These are phyloP conservation scores for Meyerozyma carpophila DNA, from an alignment of 1,139 yeast species.

Conservation along the genomic window DNA sequence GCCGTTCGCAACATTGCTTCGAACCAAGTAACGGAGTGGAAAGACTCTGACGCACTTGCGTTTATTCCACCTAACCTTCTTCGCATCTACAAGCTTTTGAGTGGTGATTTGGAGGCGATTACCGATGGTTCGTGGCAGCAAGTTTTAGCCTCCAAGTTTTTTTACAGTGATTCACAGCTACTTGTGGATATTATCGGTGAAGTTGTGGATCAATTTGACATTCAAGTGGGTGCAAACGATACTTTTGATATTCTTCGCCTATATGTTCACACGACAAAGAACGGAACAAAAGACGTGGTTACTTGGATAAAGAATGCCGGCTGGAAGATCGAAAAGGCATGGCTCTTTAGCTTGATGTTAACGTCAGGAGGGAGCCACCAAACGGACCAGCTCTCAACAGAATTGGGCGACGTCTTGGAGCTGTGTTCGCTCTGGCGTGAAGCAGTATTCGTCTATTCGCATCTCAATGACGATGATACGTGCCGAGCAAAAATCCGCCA, in stretches of 20 bases:
- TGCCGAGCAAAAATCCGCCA: slow-evolving; percentile 36
- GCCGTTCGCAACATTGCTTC: slow-evolving; percentile 51
- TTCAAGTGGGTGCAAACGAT: background rate
- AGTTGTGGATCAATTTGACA: background rate
- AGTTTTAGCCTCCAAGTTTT: slow-evolving; percentile 51
- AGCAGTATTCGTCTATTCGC: slow-evolving; percentile 56
- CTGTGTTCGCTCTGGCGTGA: slow-evolving; percentile 49
- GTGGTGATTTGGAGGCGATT: slow-evolving; percentile 47
- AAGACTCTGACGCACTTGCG: slow-evolving; percentile 26
- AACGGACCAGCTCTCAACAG: slow-evolving; percentile 38
- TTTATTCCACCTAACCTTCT: slow-evolving; percentile 50
- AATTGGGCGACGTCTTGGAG: slow-evolving; percentile 52
- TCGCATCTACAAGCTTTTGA: slow-evolving; percentile 58
- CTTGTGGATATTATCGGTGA: slow-evolving; percentile 16
- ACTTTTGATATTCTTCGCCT: background rate
- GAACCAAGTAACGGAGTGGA: slow-evolving; percentile 66
- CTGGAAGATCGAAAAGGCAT: background rate
- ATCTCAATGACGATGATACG: slow-evolving; percentile 39
- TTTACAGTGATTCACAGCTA: slow-evolving; percentile 48
- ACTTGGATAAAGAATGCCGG: background rate
- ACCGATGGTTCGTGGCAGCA: slow-evolving; percentile 63
- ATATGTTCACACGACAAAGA: background rate
- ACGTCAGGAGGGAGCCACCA: background rate
- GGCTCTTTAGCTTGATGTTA: background rate
- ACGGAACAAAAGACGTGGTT: background rate